Evolutionary conservation across 352 stramenopile genomes (phyloP).

Genomic region (Phytophthora sp.): DNA sequence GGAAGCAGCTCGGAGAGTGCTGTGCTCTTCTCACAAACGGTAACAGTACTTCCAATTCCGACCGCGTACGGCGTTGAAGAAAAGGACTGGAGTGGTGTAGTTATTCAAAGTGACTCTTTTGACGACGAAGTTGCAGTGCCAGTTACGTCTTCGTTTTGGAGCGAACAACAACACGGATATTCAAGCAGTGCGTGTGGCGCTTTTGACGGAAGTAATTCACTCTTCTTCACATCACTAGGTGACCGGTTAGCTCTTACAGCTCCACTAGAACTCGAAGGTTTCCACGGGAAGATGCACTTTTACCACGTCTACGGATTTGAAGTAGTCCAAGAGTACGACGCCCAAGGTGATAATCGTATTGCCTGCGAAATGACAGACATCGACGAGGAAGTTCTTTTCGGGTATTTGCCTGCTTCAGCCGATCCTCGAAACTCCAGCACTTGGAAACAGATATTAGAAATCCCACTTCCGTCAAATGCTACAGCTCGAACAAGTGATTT

Average conservation of each 20-base stretch:
- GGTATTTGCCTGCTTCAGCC: slow-evolving; percentile 39
- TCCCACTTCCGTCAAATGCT: slow-evolving; percentile 27
- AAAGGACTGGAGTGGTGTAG: slow-evolving; percentile 47
- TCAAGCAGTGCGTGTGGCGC: slow-evolving; percentile 57
- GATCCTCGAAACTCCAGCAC: slow-evolving; percentile 45
- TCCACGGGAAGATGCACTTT: slow-evolving; percentile 72
- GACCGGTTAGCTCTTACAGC: slow-evolving; percentile 56
- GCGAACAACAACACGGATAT: slow-evolving; percentile 58
- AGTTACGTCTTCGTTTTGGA: slow-evolving; percentile 51
- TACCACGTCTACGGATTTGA: slow-evolving; percentile 65
- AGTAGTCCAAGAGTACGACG: slow-evolving; percentile 50
- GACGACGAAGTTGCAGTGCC: slow-evolving; percentile 27
- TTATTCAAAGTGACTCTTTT: slow-evolving; percentile 70
- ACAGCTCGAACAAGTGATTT: slow-evolving; percentile 1
- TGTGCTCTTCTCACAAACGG: slow-evolving; percentile 19
- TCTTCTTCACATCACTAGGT: slow-evolving; percentile 72
- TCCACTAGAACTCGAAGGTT: slow-evolving; percentile 50
- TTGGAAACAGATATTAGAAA: slow-evolving; percentile 48
- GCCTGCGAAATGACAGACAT: slow-evolving; percentile 59
- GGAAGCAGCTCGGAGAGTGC: neutral
- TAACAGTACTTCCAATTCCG: slow-evolving; percentile 49
- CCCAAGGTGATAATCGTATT: slow-evolving; percentile 56
- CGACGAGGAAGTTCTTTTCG: slow-evolving; percentile 61
- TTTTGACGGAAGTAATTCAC: slow-evolving; percentile 41
- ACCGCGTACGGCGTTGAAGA: slow-evolving; percentile 40